A percentile compares a stretch with the other conserved stretches of the same genome.
Conservation (phyloP, 768 basidiomycete genomes). For the Phlebiopsis flavidoalba region DNA sequence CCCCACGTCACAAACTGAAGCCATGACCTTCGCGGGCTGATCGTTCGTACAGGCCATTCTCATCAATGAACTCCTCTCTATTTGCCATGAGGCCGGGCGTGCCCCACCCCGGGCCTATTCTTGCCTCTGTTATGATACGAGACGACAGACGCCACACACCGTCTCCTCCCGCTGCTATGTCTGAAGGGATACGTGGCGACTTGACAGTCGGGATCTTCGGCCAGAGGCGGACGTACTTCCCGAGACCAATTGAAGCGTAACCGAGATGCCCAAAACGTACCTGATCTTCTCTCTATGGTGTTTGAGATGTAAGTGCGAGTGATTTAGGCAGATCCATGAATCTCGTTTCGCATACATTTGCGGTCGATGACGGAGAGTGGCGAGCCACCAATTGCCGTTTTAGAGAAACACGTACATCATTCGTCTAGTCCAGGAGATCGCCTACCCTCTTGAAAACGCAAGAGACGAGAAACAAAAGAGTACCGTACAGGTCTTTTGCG, state of each 20-base stretch:
- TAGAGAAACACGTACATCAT: not conserved
- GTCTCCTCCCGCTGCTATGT: too few species aligned
- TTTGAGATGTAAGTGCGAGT: not conserved
- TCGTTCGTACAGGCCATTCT: not conserved
- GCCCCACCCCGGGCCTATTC: constrained; percentile 6
- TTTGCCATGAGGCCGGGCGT: not conserved
- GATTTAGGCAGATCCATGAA: not conserved
- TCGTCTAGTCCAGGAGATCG: not conserved
- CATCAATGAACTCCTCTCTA: not conserved
- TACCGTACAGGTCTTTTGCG: not conserved
- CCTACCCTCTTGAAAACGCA: not conserved
- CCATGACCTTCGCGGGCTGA: not conserved
- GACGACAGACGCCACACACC: too few species aligned
- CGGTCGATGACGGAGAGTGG: not conserved
- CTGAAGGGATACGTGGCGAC: constrained; percentile 4
- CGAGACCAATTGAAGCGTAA: not conserved
- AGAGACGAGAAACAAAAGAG: constrained; percentile 1
- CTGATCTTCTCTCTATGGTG: not conserved
- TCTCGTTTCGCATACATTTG: not conserved
- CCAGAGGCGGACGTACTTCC: not conserved
- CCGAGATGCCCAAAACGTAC: not conserved
- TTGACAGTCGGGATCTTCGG: not conserved
- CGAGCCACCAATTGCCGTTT: not conserved
- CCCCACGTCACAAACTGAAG: not conserved
- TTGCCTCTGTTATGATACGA: too few species aligned